Conservation (phyloP, 257 asterid species). For the Jacaranda mimosifolia region DNA sequence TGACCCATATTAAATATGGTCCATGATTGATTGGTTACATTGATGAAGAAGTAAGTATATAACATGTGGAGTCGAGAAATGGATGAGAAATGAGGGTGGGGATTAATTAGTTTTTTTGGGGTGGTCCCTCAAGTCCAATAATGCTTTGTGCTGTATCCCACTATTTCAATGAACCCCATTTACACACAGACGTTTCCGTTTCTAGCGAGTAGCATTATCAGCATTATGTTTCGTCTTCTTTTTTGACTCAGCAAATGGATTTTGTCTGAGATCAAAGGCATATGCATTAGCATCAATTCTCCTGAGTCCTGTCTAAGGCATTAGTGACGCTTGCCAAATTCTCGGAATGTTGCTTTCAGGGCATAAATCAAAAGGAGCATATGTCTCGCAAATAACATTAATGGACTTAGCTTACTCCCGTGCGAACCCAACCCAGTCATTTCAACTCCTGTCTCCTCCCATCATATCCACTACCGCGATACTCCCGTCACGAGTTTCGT, state of each 20-base stretch:
- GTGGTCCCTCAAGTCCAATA: background rate
- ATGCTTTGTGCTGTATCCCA: conserved; percentile 19
- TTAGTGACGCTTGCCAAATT: too few relatives aligned
- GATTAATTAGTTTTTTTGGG: background rate
- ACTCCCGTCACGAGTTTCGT: too few relatives aligned
- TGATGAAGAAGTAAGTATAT: background rate
- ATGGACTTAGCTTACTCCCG: background rate
- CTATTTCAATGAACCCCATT: conserved; percentile 2
- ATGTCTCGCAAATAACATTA: too few relatives aligned
- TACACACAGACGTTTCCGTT: background rate
- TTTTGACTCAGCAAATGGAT: background rate
- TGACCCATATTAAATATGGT: background rate
- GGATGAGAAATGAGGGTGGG: background rate
- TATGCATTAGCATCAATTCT: background rate
- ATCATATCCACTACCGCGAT: too few relatives aligned
- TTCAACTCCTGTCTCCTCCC: background rate
- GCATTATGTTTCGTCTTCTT: conserved; percentile 2
- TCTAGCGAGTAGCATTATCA: background rate
- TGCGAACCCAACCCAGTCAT: background rate
- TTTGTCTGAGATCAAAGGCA: background rate
- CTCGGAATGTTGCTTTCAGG: too few relatives aligned
- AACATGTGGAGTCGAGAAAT: background rate
- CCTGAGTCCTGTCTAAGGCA: background rate
- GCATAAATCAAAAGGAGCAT: too few relatives aligned
- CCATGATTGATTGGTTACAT: background rate